Evolutionary conservation across 768 basidiomycete genomes (phyloP).

Genomic region (Inosperma sp.): DNA sequence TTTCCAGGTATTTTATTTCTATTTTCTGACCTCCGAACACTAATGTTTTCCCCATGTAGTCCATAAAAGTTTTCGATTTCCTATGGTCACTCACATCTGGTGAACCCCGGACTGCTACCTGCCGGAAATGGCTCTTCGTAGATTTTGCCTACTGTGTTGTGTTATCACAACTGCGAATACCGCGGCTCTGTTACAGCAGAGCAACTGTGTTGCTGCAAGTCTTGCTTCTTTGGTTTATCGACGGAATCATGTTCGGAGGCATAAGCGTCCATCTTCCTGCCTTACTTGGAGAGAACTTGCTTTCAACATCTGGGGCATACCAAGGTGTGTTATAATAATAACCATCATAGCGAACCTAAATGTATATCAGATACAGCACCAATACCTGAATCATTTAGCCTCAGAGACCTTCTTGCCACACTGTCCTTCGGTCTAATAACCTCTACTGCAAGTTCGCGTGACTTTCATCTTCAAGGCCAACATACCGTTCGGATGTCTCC

Average conservation of each 20-base stretch:
- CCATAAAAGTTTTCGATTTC: constrained; percentile 73
- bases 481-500: constrained; percentile 92
- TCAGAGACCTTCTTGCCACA: constrained; percentile 47
- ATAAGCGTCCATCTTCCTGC: constrained; percentile 49
- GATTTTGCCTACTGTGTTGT: constrained; percentile 57
- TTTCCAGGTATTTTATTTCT: constrained; percentile 52
- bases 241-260: constrained; percentile 69
- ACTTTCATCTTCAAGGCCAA: constrained; percentile 71
- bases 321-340: constrained; percentile 16
- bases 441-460: constrained; percentile 37
- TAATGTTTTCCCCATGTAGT: constrained; percentile 38
- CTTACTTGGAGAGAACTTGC: constrained; percentile 21
- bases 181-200: constrained; percentile 63
- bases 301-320: constrained; percentile 19
- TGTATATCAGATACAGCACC: constrained; percentile 32
- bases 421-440: constrained; percentile 50
- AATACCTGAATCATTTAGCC: constrained; percentile 41
- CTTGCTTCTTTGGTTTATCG: constrained; percentile 52
- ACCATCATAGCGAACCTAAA: neutral
- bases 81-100: constrained; percentile 49
- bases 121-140: constrained; percentile 69
- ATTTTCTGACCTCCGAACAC: neutral
- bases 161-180: constrained; percentile 66
- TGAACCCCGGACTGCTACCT: constrained; percentile 38
- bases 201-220: constrained; percentile 63